Evolutionary conservation across 2,329 filamentous ascomycete genomes (phyloP), one percentile per base, ranked within the genome.

Genomic region (Cladosporium sp.): DNA sequence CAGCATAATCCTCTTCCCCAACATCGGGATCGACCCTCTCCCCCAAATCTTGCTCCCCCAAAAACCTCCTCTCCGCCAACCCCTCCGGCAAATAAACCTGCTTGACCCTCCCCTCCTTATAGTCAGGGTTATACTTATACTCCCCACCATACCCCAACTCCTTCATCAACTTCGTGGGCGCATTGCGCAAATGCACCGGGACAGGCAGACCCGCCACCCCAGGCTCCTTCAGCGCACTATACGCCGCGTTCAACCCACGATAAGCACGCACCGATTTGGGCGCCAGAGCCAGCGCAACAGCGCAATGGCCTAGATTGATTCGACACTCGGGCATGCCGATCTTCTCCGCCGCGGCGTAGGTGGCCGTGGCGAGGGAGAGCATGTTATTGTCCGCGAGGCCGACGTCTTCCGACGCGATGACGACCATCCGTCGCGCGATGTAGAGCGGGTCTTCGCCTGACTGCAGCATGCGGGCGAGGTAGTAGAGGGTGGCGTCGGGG

Each of bases 81-180:
- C 80, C 80, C 9, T 89, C 85, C 0, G 93, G 93, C n/a, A 99
- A 69, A 69, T 97, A 99, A 19, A 91, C 86, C 72, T 99, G 93
- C 56, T 76, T 79, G 1, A 97, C 92, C 59, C 74, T 81, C 0
- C 93, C 93, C 54, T 91, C 83, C 44, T 80, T 71, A 63, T 92
- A 99, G 59, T 95, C 88, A 0, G 93, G 93, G 59, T 95, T 95
- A 64, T 99, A 97, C 69, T 97, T 97, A 70, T 99, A 99, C 66
- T 90, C 88, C 43, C 83, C 85, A 0, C 91, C 91, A 64, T 90
- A 95, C 0, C 89, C 92, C 58, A 97, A 73, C 59, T 96, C 92
- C 61, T 91, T 88, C 92, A 99, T 95, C 57, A 97, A 67, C 58
- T 85, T 80, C 1, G 93, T 97, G 0, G 93, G 92, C 7, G 93